Conservation (phyloP, 164 flowering plant species). For the Umbilicus rupestris region DNA sequence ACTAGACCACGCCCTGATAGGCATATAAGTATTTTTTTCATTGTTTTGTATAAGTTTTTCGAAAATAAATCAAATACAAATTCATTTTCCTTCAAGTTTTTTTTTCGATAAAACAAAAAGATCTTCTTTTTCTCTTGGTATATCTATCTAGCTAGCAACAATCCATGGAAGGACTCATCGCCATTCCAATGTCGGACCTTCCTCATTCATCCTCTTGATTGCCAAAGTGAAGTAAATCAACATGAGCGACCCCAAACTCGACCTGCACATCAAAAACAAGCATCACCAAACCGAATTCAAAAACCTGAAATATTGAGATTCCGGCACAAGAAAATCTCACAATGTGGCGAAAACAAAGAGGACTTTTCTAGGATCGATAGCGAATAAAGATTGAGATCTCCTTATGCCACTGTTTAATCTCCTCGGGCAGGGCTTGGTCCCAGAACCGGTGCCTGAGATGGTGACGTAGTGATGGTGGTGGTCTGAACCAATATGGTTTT, state of each 20-base stretch:
- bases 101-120: too few species aligned
- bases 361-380: not conserved
- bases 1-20: too few species aligned
- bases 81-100: too few species aligned
- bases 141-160: not conserved
- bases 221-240: not conserved
- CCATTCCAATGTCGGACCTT: not conserved
- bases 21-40: too few species aligned
- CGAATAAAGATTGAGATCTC: not conserved
- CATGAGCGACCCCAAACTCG: not conserved
- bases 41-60: too few species aligned
- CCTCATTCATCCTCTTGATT: conserved; percentile 4
- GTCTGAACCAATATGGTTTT: conserved; percentile 4
- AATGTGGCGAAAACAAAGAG: not conserved
- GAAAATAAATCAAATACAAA: too few species aligned
- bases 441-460: not conserved
- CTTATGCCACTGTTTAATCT: not conserved
- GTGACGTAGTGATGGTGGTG: conserved; percentile 1
- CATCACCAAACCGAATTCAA: too few species aligned
- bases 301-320: too few species aligned
- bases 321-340: too few species aligned
- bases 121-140: too few species aligned
- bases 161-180: not conserved
- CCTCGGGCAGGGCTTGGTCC: not conserved
- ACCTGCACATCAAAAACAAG: not conserved